A percentile compares a stretch with the other conserved stretches of the same genome.
Evolutionary conservation across 495 filamentous ascomycete genomes (phyloP).

Genomic region (Letharia columbiana): DNA sequence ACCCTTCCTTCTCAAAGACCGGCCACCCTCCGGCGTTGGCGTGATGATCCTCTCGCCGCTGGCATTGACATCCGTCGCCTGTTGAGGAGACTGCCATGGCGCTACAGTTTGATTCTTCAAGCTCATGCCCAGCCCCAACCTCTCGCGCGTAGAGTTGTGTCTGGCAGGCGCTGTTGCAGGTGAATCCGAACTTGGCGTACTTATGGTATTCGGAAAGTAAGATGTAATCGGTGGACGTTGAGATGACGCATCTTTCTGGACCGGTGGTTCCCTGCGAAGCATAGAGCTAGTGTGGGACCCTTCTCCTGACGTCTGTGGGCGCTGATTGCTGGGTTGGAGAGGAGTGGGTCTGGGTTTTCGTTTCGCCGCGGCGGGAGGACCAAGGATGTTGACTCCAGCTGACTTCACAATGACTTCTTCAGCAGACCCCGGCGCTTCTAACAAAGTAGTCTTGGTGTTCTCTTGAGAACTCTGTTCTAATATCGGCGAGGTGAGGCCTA

Average conservation of each 20-base stretch:
- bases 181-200: background rate
- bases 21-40: slow-evolving; percentile 17
- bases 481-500: background rate
- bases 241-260: slow-evolving; percentile 2
- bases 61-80: background rate
- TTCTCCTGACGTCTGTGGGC: background rate
- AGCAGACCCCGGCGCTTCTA: slow-evolving; percentile 5
- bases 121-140: slow-evolving; percentile 2
- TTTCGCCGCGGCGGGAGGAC: slow-evolving; percentile 20
- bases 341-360: slow-evolving; percentile 15
- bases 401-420: slow-evolving; percentile 22
- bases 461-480: background rate
- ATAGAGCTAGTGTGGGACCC: slow-evolving; percentile 5
- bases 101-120: slow-evolving; percentile 5
- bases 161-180: background rate
- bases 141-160: slow-evolving; percentile 1
- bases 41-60: slow-evolving; percentile 12
- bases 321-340: background rate
- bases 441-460: slow-evolving; percentile 3
- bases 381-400: slow-evolving; percentile 21
- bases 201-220: background rate
- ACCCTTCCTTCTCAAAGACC: slow-evolving; percentile 13
- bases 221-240: background rate
- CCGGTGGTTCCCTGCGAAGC: slow-evolving; percentile 5
- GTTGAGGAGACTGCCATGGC: background rate